These are phyloP conservation scores for Aurantiochytrium sp. DNA, from an alignment of 108 stramenopile species.

Conservation along the genomic window DNA sequence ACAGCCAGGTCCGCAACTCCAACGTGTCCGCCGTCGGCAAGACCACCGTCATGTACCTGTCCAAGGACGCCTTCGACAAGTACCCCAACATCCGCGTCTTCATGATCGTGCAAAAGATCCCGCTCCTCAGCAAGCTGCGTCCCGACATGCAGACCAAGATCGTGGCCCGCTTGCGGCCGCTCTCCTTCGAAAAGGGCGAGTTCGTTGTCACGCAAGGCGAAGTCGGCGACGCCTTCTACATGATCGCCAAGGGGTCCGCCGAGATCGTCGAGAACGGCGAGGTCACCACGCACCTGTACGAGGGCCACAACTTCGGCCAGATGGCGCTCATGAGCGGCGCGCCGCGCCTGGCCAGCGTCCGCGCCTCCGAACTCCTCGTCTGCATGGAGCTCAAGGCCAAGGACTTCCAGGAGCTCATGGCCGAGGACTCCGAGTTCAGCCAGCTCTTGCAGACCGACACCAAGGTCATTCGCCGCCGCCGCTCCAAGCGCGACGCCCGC, in stretches of 20 bases:
- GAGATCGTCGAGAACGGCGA: slow-evolving; percentile 19
- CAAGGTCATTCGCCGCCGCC: slow-evolving; percentile 11
- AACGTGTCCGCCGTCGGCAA: neutral
- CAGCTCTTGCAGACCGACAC: neutral
- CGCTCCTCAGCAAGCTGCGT: neutral
- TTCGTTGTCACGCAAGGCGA: slow-evolving; percentile 6
- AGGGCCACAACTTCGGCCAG: slow-evolving; percentile 15
- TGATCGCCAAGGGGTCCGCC: slow-evolving; percentile 16
- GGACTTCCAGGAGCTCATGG: slow-evolving; percentile 17
- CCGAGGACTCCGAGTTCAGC: neutral
- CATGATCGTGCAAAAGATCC: neutral
- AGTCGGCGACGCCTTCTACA: slow-evolving; percentile 4
- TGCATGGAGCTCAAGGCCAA: slow-evolving; percentile 7
- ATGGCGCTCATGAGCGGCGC: slow-evolving; percentile 26
- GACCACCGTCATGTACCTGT: neutral
- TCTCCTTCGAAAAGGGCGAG: slow-evolving; percentile 5
- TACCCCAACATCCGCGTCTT: neutral
- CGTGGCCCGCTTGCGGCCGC: neutral
- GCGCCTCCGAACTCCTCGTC: neutral
- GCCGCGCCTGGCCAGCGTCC: neutral
- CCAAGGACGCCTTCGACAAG: slow-evolving; percentile 23
- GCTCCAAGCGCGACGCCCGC: neutral
- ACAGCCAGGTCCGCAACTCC: slow-evolving; percentile 20
- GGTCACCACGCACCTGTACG: neutral
- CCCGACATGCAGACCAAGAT: slow-evolving; percentile 1